Evolutionary conservation across 2,329 filamentous ascomycete genomes (phyloP).

Genomic region (Colletotrichum sp.): DNA sequence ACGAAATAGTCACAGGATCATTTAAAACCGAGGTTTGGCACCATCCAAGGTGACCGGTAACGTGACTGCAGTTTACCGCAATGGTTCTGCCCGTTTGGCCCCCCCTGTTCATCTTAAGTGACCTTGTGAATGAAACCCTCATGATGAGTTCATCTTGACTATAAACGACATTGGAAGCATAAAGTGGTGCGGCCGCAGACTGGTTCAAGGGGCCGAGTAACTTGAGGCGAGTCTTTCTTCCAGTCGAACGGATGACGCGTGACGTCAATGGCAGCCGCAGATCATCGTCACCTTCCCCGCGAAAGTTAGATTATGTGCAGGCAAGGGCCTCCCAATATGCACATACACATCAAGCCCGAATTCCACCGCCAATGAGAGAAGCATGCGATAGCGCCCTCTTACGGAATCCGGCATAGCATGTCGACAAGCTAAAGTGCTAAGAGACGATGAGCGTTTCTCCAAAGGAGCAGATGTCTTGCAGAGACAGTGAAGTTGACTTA

Average conservation of each 20-base stretch:
- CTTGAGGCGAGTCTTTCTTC: neutral
- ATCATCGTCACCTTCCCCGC: neutral
- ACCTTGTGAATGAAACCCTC: neutral
- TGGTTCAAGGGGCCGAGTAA: neutral
- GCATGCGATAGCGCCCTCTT: neutral
- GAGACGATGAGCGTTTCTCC: neutral
- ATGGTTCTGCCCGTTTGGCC: neutral
- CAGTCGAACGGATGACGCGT: neutral
- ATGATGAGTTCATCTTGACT: neutral
- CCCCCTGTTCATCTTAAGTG: neutral
- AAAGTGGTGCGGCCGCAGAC: neutral
- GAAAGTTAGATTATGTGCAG: neutral
- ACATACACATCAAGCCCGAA: neutral
- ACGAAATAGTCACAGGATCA: neutral
- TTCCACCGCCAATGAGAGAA: neutral
- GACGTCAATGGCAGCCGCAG: conserved; percentile 15
- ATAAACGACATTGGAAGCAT: neutral
- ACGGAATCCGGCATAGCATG: neutral
- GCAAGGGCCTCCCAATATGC: neutral
- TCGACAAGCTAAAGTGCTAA: conserved; percentile 1
- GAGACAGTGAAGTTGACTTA: neutral
- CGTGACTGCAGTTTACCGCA: neutral
- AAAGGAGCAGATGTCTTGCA: neutral
- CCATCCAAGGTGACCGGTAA: neutral
- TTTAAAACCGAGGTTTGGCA: neutral